Base-by-base conservation (phyloP, 441 rosid genomes). In the Rhodomyrtus psidioides region DNA sequence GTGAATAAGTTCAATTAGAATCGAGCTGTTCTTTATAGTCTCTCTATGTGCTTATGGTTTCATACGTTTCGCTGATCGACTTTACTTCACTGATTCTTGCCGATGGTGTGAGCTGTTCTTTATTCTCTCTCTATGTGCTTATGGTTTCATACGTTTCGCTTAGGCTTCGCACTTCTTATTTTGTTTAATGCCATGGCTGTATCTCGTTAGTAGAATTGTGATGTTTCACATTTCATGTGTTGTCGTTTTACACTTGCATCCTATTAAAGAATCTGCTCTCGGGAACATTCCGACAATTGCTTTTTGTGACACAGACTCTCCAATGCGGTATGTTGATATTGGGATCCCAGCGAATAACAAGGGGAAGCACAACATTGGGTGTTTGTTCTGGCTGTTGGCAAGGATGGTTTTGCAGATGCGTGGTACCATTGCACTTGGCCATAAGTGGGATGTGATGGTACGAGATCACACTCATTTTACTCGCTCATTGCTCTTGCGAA, bases 381-480 rank as follows among this genome's bases (percentile, higher is more conserved):
- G 98, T 82, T 93, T 96, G 19, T 96, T 96, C 89, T 96, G 99
- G 99, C 93, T 96, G 53, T 89, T 96, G 84, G 98, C 98, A 28
- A 94, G 99, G 82, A 97, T 97, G 99, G 99, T 97, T 75, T 93
- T 94, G 57, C 99, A 97, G 86, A 97, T 97, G 99, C 98, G 99
- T 7, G 98, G 98, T 75, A 92, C 96, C 62, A 95, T 97, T 86
- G 92, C 91, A 21, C 96, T 91, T 7, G 94, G 93, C 17, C 98
- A 93, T 84, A 94, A 97, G 88, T 95, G 99, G 99, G 99, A 96
- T 86, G 95, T 95, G 75, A 96, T 95, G 99, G 99, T 96, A 92
- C 76, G 53, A 53, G 46, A 28, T 30, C 16, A 53, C 42, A 44
- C 83, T 81, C 17, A 55, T 27, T 76, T 55, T 51, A 49, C 53